phyloP scores from a whole-genome alignment of 352 stramenopile species.

The Phytophthora pluvialis region DNA sequence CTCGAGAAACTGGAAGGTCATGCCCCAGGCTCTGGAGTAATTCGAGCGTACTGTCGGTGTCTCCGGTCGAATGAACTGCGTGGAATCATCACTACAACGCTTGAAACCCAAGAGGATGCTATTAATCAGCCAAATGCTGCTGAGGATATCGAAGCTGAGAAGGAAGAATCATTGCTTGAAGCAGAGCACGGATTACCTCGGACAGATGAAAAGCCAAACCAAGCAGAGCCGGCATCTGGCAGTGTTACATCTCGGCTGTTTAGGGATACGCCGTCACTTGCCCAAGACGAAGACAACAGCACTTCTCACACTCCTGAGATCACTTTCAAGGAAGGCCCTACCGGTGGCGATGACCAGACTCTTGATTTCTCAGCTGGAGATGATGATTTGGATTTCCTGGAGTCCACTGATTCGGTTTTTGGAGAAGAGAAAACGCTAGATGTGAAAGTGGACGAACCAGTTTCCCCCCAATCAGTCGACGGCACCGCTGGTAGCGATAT shows the following conservation, averaged over 20 bases:
- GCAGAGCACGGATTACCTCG: neutral
- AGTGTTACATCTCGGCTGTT: conserved; percentile 21
- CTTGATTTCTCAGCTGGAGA: conserved; percentile 16
- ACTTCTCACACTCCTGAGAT: neutral
- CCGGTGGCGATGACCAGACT: neutral
- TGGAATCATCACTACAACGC: conserved; percentile 31
- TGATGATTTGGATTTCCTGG: conserved; percentile 37
- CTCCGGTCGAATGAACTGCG: conserved; percentile 49
- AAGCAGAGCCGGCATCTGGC: neutral
- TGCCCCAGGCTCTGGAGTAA: conserved; percentile 50
- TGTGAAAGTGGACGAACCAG: neutral
- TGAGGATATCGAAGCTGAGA: neutral
- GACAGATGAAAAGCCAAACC: conserved; percentile 1
- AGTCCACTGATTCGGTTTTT: conserved; percentile 23
- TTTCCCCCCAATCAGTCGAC: neutral
- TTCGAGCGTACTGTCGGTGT: conserved; percentile 56
- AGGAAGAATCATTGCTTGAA: neutral
- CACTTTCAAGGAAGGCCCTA: neutral
- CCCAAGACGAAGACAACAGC: neutral
- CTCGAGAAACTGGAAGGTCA: conserved; percentile 61
- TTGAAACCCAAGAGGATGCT: conserved; percentile 16
- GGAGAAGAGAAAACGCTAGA: conserved; percentile 13
- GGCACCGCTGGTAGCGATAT: neutral
- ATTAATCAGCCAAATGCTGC: neutral
- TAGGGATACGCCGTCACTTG: neutral